phyloP scores from a whole-genome alignment of 768 basidiomycete species.

The Daedaleopsis sinensis region DNA sequence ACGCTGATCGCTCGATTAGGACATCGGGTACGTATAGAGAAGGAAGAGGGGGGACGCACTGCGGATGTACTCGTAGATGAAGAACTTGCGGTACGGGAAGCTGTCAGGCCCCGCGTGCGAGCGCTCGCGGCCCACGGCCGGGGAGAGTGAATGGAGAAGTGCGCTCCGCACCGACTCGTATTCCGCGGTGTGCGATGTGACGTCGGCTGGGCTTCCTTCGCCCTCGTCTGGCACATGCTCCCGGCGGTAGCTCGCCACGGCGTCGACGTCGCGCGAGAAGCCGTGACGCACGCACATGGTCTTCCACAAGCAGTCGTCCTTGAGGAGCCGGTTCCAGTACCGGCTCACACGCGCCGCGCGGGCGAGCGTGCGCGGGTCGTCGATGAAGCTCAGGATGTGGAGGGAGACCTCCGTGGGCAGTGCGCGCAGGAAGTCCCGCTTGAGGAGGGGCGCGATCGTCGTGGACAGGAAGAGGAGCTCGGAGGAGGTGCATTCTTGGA shows the following conservation, averaged over 20 bases:
- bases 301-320: constrained; percentile 84
- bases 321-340: constrained; percentile 69
- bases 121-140: constrained; percentile 5
- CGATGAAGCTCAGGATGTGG: constrained; percentile 75
- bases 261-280: constrained; percentile 41
- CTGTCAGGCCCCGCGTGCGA: constrained; percentile 7
- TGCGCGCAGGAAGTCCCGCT: constrained; percentile 56
- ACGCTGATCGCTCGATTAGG: constrained; percentile 47
- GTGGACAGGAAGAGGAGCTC: constrained; percentile 71
- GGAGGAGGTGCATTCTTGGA: constrained; percentile 55
- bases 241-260: constrained; percentile 31
- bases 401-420: constrained; percentile 65
- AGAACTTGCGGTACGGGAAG: constrained; percentile 70
- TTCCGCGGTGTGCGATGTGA: neutral
- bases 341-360: constrained; percentile 71
- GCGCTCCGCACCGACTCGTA: neutral
- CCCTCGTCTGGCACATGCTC: constrained; percentile 23
- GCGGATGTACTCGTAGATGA: constrained; percentile 72
- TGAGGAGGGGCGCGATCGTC: constrained; percentile 64
- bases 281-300: constrained; percentile 64
- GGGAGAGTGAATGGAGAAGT: neutral
- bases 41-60: constrained; percentile 44
- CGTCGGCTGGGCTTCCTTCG: constrained; percentile 25
- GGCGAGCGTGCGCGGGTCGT: constrained; percentile 72
- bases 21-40: neutral